Conservation (phyloP, 371 early-diverging fungal species). For the Zopfochytrium polystomum region DNA sequence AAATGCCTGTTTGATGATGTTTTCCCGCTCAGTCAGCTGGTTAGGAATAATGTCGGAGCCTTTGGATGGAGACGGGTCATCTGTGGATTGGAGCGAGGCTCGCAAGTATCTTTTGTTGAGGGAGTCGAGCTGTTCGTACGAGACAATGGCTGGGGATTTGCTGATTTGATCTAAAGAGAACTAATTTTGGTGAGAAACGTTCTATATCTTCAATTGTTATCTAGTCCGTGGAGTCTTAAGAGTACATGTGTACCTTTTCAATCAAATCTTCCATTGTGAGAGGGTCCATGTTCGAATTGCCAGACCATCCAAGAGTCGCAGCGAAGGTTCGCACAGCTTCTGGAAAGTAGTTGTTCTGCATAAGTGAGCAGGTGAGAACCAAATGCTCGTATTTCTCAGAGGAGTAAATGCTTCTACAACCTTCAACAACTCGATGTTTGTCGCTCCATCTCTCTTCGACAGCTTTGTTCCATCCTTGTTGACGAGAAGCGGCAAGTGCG, state of each 20-base stretch:
- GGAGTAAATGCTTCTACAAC: slow-evolving; percentile 7
- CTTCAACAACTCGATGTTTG: slow-evolving; percentile 63
- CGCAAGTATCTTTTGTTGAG: too few species aligned
- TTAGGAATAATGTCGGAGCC: too few species aligned
- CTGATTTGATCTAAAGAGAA: slow-evolving; percentile 71
- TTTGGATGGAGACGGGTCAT: too few species aligned
- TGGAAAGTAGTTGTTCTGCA: slow-evolving; percentile 79
- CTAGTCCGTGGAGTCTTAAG: too few species aligned
- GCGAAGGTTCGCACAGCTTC: slow-evolving; percentile 86
- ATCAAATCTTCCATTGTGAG: slow-evolving; percentile 66
- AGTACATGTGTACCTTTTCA: slow-evolving; percentile 50
- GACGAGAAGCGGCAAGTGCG: slow-evolving; percentile 84
- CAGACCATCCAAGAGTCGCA: slow-evolving; percentile 82
- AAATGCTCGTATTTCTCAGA: not conserved
- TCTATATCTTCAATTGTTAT: too few species aligned
- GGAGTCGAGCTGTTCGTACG: slow-evolving; percentile 75
- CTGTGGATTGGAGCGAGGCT: too few species aligned
- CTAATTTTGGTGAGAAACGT: too few species aligned
- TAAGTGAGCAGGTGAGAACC: not conserved
- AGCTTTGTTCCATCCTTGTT: slow-evolving; percentile 82
- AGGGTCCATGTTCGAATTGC: slow-evolving; percentile 57
- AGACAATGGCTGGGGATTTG: slow-evolving; percentile 73
- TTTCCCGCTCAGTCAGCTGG: too few species aligned
- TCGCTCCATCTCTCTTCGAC: slow-evolving; percentile 80
- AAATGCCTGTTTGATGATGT: too few species aligned